Evolutionary conservation across 768 basidiomycete species (phyloP).

Genomic region (Mycena sanguinolenta): DNA sequence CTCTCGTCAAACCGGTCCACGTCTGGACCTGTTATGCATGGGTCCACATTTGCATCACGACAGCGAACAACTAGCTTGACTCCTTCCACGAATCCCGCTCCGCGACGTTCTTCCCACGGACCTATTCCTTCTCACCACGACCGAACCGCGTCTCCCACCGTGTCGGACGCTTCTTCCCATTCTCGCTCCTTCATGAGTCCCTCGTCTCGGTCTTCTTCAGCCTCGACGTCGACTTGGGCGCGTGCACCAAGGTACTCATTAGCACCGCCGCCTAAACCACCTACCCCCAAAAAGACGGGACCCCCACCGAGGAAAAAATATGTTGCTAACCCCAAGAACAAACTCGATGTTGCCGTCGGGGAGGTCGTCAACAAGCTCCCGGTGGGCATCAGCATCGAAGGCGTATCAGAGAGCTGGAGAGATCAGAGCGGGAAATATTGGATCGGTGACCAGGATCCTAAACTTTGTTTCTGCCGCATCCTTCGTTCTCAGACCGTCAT

Average conservation of each 20-base stretch:
- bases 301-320: constrained; percentile 73
- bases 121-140: constrained; percentile 48
- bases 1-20: constrained; percentile 72
- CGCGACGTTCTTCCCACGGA: constrained; percentile 48
- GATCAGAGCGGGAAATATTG: constrained; percentile 96
- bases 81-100: constrained; percentile 46
- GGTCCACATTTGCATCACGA: constrained; percentile 85
- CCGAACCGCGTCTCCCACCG: constrained; percentile 69
- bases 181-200: constrained; percentile 60
- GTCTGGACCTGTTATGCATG: constrained; percentile 75
- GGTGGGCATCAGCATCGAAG: constrained; percentile 85
- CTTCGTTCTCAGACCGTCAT: constrained; percentile 93
- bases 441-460: constrained; percentile 94
- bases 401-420: constrained; percentile 87
- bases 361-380: constrained; percentile 91
- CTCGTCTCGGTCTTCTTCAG: constrained; percentile 56
- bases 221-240: constrained; percentile 74
- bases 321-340: constrained; percentile 89
- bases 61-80: constrained; percentile 82
- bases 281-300: constrained; percentile 62
- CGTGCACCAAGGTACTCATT: constrained; percentile 77
- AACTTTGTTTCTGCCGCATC: constrained; percentile 92
- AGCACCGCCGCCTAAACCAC: constrained; percentile 55
- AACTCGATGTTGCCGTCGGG: constrained; percentile 93
- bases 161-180: constrained; percentile 69